A percentile compares a stretch with the other conserved stretches of the same genome.
These are phyloP conservation scores for Rhodotorula babjevae DNA, from an alignment of 768 basidiomycete genomes.

Conservation along the genomic window DNA sequence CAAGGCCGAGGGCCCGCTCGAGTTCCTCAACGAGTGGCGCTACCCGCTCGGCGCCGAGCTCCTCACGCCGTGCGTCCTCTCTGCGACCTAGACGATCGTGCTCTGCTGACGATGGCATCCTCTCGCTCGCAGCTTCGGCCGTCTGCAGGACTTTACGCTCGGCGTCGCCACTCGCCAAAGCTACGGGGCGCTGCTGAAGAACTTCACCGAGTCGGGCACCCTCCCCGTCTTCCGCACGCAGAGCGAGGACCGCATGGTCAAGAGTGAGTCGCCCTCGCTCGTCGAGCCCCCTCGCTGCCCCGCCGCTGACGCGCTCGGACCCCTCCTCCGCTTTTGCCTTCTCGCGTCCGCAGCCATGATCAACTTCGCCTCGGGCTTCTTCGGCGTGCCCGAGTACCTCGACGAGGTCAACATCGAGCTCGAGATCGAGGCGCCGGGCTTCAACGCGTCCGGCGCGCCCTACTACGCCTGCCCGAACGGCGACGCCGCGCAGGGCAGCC, in stretches of 20 bases:
- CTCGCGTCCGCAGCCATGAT: not conserved
- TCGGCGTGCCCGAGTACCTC: slow-evolving; percentile 46
- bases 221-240: slow-evolving; percentile 67
- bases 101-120: slow-evolving; percentile 40
- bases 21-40: slow-evolving; percentile 77
- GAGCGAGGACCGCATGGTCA: slow-evolving; percentile 55
- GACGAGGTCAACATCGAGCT: slow-evolving; percentile 45
- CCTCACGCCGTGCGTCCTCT: slow-evolving; percentile 61
- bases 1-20: slow-evolving; percentile 54
- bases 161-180: slow-evolving; percentile 62
- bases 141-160: slow-evolving; percentile 74
- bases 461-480: slow-evolving; percentile 10
- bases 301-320: too few relatives aligned
- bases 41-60: slow-evolving; percentile 84
- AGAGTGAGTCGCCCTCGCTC: slow-evolving; percentile 11
- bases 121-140: slow-evolving; percentile 53
- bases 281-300: slow-evolving; percentile 47
- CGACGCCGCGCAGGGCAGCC: not conserved
- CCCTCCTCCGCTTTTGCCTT: too few relatives aligned
- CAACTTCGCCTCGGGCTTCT: slow-evolving; percentile 56
- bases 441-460: slow-evolving; percentile 44
- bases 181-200: slow-evolving; percentile 66
- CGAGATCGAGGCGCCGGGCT: slow-evolving; percentile 43
- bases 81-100: too few relatives aligned
- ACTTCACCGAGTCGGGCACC: slow-evolving; percentile 56